A percentile compares a stretch with the other conserved stretches of the same genome.
Evolutionary conservation across 2,329 filamentous ascomycete species (phyloP).

Genomic region (Davidsoniella neocaledoniae): DNA sequence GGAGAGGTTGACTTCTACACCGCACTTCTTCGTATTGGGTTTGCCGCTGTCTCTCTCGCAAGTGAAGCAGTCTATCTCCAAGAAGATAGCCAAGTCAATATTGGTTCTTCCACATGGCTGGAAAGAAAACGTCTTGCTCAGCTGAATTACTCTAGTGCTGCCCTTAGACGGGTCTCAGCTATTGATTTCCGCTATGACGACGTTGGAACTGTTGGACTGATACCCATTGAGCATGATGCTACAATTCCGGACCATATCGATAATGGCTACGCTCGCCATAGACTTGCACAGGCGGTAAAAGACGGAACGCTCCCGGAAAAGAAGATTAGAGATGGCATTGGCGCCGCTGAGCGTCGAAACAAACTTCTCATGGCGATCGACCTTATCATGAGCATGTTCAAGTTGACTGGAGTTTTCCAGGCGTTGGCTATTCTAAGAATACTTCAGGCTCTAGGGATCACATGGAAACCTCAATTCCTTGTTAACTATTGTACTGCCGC

Average conservation of each 20-base stretch:
- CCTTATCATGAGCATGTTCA: constrained; percentile 60
- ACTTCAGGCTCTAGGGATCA: constrained; percentile 1
- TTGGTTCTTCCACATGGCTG: constrained; percentile 72
- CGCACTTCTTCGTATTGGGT: constrained; percentile 69
- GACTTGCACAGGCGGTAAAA: constrained; percentile 42
- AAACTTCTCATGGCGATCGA: constrained; percentile 62
- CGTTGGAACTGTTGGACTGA: constrained; percentile 36
- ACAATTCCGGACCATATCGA: constrained; percentile 18
- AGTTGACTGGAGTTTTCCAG: constrained; percentile 41
- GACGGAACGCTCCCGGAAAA: constrained; percentile 21
- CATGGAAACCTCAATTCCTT: constrained; percentile 27
- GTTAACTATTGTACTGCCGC: constrained; percentile 17
- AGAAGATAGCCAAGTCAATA: constrained; percentile 60
- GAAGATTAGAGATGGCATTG: constrained; percentile 47
- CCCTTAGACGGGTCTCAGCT: constrained; percentile 31
- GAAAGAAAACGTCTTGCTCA: constrained; percentile 75
- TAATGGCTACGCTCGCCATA: constrained; percentile 53
- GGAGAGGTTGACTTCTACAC: constrained; percentile 94
- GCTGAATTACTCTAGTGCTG: constrained; percentile 42
- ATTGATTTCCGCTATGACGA: constrained; percentile 33
- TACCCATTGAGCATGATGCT: constrained; percentile 34
- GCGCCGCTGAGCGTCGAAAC: constrained; percentile 59
- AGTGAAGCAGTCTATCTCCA: constrained; percentile 94
- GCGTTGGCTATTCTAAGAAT: constrained; percentile 28
- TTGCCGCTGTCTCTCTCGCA: constrained; percentile 76